These are phyloP conservation scores for Clarireedia homoeocarpa DNA, from an alignment of 2,329 filamentous ascomycete species.

Conservation along the genomic window DNA sequence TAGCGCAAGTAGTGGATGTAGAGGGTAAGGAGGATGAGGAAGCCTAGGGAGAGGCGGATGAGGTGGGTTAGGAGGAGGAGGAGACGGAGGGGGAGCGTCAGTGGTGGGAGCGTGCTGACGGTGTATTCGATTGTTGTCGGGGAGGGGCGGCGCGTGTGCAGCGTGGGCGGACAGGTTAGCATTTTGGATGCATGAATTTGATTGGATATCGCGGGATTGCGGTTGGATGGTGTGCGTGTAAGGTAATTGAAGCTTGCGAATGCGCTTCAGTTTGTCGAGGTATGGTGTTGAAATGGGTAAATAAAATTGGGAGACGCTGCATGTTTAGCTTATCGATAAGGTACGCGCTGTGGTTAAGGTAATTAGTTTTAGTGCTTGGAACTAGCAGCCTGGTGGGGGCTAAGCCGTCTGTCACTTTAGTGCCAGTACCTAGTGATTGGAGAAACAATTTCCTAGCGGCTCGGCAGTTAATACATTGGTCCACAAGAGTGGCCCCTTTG, in stretches of 20 bases:
- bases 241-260: not conserved
- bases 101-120: conserved; percentile 67
- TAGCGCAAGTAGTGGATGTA: conserved; percentile 39
- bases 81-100: conserved; percentile 40
- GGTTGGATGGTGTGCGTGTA: conserved; percentile 1
- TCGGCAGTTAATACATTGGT: too few relatives aligned
- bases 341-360: too few relatives aligned
- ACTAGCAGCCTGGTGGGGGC: too few relatives aligned
- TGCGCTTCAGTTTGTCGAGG: not conserved
- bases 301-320: not conserved
- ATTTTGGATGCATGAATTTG: conserved; percentile 34
- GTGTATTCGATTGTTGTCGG: conserved; percentile 89
- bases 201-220: too few relatives aligned
- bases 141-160: conserved; percentile 61
- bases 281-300: not conserved
- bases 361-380: too few relatives aligned
- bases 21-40: conserved; percentile 39
- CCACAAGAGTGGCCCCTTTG: too few relatives aligned
- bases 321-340: not conserved
- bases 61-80: conserved; percentile 38
- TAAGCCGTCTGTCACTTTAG: too few relatives aligned
- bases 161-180: conserved; percentile 53
- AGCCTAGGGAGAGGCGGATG: conserved; percentile 33
- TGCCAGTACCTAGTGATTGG: too few relatives aligned
- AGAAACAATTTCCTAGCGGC: too few relatives aligned